These are phyloP conservation scores for Asterionellopsis glacialis DNA, from an alignment of 108 stramenopile genomes.

Conservation along the genomic window DNA sequence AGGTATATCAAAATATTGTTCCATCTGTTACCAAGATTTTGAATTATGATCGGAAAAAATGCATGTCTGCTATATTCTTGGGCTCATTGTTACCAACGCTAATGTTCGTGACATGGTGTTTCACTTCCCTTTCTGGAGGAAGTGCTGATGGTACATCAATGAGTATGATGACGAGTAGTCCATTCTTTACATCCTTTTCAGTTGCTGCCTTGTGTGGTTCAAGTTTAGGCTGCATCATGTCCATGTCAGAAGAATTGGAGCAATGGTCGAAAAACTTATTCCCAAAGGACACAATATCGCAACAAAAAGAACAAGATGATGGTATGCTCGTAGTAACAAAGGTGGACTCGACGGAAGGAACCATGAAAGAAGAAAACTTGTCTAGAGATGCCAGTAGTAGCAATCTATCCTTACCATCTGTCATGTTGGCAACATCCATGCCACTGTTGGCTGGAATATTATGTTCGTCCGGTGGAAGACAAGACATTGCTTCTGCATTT, in stretches of 20 bases:
- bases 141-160: constrained; percentile 20
- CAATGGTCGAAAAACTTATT: neutral
- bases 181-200: constrained; percentile 38
- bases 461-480: constrained; percentile 1
- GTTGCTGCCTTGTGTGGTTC: constrained; percentile 53
- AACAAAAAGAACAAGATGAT: too few relatives aligned
- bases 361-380: neutral
- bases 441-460: constrained; percentile 9
- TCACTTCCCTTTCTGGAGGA: constrained; percentile 57
- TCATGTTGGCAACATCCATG: constrained; percentile 6
- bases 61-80: constrained; percentile 38
- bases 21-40: constrained; percentile 61
- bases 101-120: constrained; percentile 73
- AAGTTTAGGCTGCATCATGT: constrained; percentile 45
- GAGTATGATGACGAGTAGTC: constrained; percentile 16
- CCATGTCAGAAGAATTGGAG: constrained; percentile 59
- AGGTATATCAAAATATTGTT: constrained; percentile 78
- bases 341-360: neutral
- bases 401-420: neutral
- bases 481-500: constrained; percentile 11
- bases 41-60: constrained; percentile 58
- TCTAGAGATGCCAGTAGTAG: neutral
- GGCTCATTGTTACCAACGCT: constrained; percentile 59
- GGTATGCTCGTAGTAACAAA: too few relatives aligned
- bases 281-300: neutral